phyloP scores from a whole-genome alignment of 768 basidiomycete species.

The Calocybe indica region DNA sequence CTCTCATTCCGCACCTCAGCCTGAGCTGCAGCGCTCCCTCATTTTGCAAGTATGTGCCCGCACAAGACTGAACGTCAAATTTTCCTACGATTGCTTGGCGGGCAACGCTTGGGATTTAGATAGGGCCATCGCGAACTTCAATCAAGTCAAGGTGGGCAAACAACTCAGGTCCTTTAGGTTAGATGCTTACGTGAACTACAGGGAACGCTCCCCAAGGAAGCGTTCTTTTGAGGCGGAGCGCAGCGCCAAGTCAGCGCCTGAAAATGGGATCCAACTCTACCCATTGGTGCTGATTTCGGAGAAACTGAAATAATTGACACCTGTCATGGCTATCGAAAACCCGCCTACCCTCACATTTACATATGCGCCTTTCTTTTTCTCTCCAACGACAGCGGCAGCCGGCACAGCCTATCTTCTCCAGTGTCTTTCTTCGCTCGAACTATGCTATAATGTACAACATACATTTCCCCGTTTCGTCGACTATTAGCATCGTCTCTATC shows the following conservation, averaged over 20 bases:
- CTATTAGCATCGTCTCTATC: too few species aligned
- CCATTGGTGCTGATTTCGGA: too few species aligned
- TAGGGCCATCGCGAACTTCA: slow-evolving; percentile 78
- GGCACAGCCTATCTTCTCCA: too few species aligned
- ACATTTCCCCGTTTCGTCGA: too few species aligned
- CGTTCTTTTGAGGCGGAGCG: slow-evolving; percentile 34
- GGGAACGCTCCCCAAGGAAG: slow-evolving; percentile 47
- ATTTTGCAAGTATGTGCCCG: slow-evolving; percentile 65
- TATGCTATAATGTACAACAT: too few species aligned
- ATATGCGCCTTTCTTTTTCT: too few species aligned
- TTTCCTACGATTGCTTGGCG: slow-evolving; percentile 77
- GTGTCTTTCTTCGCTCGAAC: too few species aligned
- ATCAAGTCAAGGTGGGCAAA: slow-evolving; percentile 73
- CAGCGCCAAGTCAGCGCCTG: neutral
- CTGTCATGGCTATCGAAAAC: too few species aligned
- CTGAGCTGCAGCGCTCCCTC: slow-evolving; percentile 63
- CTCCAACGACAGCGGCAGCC: too few species aligned
- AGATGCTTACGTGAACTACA: slow-evolving; percentile 20
- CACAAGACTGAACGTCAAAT: slow-evolving; percentile 77
- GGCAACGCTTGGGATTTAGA: slow-evolving; percentile 84
- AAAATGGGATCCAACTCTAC: too few species aligned
- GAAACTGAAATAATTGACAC: too few species aligned
- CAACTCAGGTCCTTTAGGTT: neutral
- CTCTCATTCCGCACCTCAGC: slow-evolving; percentile 30
- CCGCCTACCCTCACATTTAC: too few species aligned